phyloP scores from a whole-genome alignment of 78 protist genomes.

The Dictyostelium firmibasis region DNA sequence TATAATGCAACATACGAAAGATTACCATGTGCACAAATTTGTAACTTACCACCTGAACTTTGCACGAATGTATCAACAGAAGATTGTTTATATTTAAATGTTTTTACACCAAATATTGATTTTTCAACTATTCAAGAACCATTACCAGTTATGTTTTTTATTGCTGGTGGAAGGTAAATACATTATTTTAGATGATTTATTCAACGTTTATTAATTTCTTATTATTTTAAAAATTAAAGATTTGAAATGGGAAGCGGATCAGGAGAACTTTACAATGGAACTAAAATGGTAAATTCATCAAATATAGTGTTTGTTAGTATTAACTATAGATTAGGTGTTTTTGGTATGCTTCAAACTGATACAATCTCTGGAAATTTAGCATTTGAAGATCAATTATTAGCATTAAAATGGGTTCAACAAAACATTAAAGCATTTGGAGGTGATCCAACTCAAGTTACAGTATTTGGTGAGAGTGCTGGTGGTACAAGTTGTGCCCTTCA shows the following conservation, averaged over 20 bases:
- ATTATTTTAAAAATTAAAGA: not conserved
- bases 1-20: conserved; percentile 33
- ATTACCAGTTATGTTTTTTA: conserved; percentile 81
- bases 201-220: no score
- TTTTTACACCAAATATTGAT: conserved; percentile 56
- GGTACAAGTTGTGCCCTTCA: conserved; percentile 48
- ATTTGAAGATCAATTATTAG: conserved; percentile 82
- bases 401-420: conserved; percentile 88
- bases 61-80: conserved; percentile 21
- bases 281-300: conserved; percentile 11
- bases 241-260: not conserved
- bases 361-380: conserved; percentile 86
- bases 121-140: not conserved
- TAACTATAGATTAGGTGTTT: conserved; percentile 68
- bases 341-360: conserved; percentile 50
- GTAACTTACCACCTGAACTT: conserved; percentile 39
- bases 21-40: conserved; percentile 43
- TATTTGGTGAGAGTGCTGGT: conserved; percentile 92
- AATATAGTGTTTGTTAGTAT: conserved; percentile 49
- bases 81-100: conserved; percentile 79
- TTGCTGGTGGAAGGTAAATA: conserved; percentile 66
- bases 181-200: no score
- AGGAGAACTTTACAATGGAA: conserved; percentile 59
- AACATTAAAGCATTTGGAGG: conserved; percentile 93
- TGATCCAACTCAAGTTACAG: conserved; percentile 85